Evolutionary conservation across 306 rosid genomes (phyloP), one percentile per base, ranked within the genome.

Genomic region (Glycine latifolia): DNA sequence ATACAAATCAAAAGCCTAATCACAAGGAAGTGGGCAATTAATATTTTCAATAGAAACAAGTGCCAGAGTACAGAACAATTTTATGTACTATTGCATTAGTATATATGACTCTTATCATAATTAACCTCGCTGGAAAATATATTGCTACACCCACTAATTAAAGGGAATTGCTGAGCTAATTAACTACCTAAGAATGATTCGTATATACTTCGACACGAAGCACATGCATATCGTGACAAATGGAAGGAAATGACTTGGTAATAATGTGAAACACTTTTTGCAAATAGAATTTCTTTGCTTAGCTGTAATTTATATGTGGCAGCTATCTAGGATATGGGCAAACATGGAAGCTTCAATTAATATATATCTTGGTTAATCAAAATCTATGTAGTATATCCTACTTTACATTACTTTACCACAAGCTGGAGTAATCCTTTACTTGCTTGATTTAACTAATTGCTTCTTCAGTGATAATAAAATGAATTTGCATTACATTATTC

Each of bases 141-240:
- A 66, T 80, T 80, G 81, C 60, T 86, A 26, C 44, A 69, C 73
- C 83, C 83, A 85, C 83, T 66, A 26, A 26, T 26, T 26, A 44
- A 81, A 83, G 84, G 49, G 47, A 33, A 53, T 69, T 20, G 78
- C 47, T 83, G 5, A 15, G 35, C 67, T 83, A 47, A 67, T 47
- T 56, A 76, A 50, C 10, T 33, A 65, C 50, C 43, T 17, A 53
- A 49, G 54, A 52, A 53, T 67, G 9, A 82, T 72, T 72, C 58
- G 44, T 79, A 37, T 26, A 26, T 26, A 20, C 68, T 74, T 63
- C 56, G 81, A 53, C 82, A 74, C 75, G 62, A 81, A 75, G 73
- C 85, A 74, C 79, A 54, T 85, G 75, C 85, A 86, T 80, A 85
- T 82, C 75, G 87, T 85, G 92, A 89, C 94, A 88, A 87, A 88